A percentile compares a stretch with the other conserved stretches of the same genome.
Conservation (phyloP, 176 grass and related monocot genomes). For the Cenchrus americanus region DNA sequence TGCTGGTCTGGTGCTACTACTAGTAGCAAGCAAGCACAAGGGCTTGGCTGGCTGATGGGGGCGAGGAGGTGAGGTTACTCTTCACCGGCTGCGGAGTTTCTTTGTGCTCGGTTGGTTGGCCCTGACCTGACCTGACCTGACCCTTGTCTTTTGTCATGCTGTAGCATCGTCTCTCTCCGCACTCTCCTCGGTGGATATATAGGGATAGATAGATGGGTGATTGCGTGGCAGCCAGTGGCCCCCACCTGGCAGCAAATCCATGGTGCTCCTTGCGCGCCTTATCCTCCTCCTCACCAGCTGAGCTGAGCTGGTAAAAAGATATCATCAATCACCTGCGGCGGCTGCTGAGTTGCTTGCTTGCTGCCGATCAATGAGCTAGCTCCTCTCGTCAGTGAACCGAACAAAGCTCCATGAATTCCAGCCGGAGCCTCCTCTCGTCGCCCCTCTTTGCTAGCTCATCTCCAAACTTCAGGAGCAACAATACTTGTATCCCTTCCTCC, state of each 20-base stretch:
- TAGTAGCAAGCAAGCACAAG: neutral
- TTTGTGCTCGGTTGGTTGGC: neutral
- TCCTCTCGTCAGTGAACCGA: neutral
- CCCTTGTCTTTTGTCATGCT: too few relatives aligned
- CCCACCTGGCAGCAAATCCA: slow-evolving; percentile 36
- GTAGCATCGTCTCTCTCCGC: too few relatives aligned
- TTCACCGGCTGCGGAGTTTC: too few relatives aligned
- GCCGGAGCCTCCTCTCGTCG: slow-evolving; percentile 59
- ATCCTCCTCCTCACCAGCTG: slow-evolving; percentile 32
- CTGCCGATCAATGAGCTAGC: neutral
- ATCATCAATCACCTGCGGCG: neutral
- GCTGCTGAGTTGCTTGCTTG: neutral
- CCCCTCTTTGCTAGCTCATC: slow-evolving; percentile 49
- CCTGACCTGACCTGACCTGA: too few relatives aligned
- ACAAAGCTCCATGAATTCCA: slow-evolving; percentile 48
- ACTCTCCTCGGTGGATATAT: neutral
- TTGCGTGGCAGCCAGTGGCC: neutral
- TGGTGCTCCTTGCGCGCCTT: slow-evolving; percentile 49
- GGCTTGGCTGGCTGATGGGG: too few relatives aligned
- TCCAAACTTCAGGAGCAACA: slow-evolving; percentile 33
- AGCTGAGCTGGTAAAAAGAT: neutral
- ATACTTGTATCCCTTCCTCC: slow-evolving; percentile 3
- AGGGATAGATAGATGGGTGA: neutral
- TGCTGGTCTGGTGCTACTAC: neutral
- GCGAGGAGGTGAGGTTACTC: too few relatives aligned